Percentiles rank a stretch among this genome's conserved stretches.
These are phyloP conservation scores for Fusarium falciforme DNA, from an alignment of 2,329 filamentous ascomycete genomes.

Conservation along the genomic window DNA sequence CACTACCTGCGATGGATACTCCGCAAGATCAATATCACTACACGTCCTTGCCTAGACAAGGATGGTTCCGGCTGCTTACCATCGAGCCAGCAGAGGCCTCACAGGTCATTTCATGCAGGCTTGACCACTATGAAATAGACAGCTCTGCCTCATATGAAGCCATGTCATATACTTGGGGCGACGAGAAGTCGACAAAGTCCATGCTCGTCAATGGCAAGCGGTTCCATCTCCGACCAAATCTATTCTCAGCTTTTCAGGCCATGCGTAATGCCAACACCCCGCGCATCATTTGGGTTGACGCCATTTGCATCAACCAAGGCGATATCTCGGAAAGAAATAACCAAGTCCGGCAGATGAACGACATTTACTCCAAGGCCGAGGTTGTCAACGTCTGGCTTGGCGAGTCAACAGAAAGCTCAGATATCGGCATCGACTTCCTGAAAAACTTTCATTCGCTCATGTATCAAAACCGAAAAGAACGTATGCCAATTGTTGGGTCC, in stretches of 20 bases:
- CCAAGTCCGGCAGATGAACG: constrained; percentile 11
- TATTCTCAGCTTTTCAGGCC: not conserved
- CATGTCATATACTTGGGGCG: constrained; percentile 14
- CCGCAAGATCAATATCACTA: not conserved
- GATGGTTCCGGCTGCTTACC: constrained; percentile 2
- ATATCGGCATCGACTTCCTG: not conserved
- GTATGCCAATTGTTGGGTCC: not conserved
- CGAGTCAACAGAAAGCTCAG: not conserved
- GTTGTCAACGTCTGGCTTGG: constrained; percentile 8
- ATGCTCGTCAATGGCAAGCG: not conserved
- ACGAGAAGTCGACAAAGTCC: not conserved
- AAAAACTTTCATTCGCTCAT: not conserved
- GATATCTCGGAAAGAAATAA: constrained; percentile 1
- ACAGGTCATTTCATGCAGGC: not conserved
- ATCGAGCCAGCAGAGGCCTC: not conserved
- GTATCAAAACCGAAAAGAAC: not conserved
- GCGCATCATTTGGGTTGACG: not conserved
- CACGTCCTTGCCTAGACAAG: not conserved
- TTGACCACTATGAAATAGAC: not conserved
- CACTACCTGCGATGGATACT: not conserved
- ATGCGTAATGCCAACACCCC: not conserved
- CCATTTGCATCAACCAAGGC: not conserved
- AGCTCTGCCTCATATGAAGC: not conserved
- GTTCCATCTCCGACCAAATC: not conserved
- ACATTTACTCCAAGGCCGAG: constrained; percentile 4